A percentile compares a stretch with the other conserved stretches of the same genome.
phyloP scores from a whole-genome alignment of 371 early-diverging fungal genomes.

The Circinella minor region DNA sequence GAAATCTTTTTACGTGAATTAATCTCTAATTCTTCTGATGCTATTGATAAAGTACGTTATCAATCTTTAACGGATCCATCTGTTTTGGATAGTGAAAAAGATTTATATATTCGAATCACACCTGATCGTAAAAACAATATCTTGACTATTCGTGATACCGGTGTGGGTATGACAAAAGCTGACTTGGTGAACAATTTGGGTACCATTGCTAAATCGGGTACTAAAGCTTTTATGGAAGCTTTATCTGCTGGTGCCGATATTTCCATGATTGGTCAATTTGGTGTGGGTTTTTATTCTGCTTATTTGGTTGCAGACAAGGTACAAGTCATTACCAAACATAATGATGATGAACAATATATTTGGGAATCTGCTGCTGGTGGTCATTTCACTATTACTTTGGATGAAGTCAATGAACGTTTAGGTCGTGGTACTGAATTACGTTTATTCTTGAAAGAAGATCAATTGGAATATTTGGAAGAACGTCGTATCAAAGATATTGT shows the following conservation, averaged over 20 bases:
- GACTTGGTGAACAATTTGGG: slow-evolving; percentile 85
- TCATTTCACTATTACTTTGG: slow-evolving; percentile 77
- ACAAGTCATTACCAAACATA: slow-evolving; percentile 82
- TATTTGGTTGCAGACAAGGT: slow-evolving; percentile 87
- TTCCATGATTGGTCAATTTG: slow-evolving; percentile 92
- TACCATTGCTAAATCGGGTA: slow-evolving; percentile 83
- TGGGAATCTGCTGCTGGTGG: slow-evolving; percentile 76
- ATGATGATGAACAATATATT: slow-evolving; percentile 73
- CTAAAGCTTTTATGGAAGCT: slow-evolving; percentile 60
- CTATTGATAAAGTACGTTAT: slow-evolving; percentile 83
- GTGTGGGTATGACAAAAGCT: slow-evolving; percentile 91
- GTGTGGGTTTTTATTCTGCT: slow-evolving; percentile 91
- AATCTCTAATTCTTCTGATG: slow-evolving; percentile 88
- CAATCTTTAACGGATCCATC: slow-evolving; percentile 61
- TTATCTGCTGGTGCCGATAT: slow-evolving; percentile 56
- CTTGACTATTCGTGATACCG: slow-evolving; percentile 81
- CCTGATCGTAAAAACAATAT: slow-evolving; percentile 65
- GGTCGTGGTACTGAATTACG: slow-evolving; percentile 81
- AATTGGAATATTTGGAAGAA: slow-evolving; percentile 63
- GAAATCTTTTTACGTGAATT: slow-evolving; percentile 90
- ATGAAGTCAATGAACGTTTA: slow-evolving; percentile 68
- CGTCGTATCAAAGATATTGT: slow-evolving; percentile 66
- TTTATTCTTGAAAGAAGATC: slow-evolving; percentile 82
- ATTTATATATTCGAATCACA: slow-evolving; percentile 68
- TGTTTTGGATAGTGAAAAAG: slow-evolving; percentile 54